Percentiles rank a stretch among this genome's conserved stretches.
These are phyloP conservation scores for Brasenia schreberi DNA, from an alignment of 164 flowering plant genomes.

Conservation along the genomic window DNA sequence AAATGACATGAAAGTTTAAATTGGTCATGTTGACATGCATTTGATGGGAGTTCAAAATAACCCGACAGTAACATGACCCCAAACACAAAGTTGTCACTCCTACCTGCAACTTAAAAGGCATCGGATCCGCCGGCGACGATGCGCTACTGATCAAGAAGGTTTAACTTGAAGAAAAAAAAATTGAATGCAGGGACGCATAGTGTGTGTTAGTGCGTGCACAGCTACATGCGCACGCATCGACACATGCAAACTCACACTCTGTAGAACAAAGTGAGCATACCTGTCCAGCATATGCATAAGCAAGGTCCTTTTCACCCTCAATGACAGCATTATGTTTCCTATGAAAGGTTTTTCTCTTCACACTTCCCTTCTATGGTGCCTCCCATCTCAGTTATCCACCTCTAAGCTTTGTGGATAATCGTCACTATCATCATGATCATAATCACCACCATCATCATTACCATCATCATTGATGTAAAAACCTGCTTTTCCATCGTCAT, in stretches of 20 bases:
- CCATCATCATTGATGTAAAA: conserved; percentile 3
- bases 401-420: conserved; percentile 5
- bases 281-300: conserved; percentile 69
- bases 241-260: neutral
- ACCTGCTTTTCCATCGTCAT: conserved; percentile 8
- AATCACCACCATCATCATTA: neutral
- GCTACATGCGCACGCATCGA: neutral
- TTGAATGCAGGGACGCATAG: too few relatives aligned
- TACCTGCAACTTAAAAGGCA: neutral
- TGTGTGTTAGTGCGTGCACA: neutral
- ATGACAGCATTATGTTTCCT: conserved; percentile 44
- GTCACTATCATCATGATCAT: neutral
- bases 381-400: conserved; percentile 21
- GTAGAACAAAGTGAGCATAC: conserved; percentile 13
- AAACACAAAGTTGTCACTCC: too few relatives aligned
- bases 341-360: conserved; percentile 20
- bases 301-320: conserved; percentile 73
- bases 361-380: conserved; percentile 24
- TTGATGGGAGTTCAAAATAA: too few relatives aligned
- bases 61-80: too few relatives aligned
- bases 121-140: neutral
- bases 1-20: too few relatives aligned
- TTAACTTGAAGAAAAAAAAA: neutral
- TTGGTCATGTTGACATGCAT: too few relatives aligned
- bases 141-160: neutral